Evolutionary conservation across 495 filamentous ascomycete species (phyloP), one percentile per base, ranked within the genome.

Genomic region (Penicillium soppii): DNA sequence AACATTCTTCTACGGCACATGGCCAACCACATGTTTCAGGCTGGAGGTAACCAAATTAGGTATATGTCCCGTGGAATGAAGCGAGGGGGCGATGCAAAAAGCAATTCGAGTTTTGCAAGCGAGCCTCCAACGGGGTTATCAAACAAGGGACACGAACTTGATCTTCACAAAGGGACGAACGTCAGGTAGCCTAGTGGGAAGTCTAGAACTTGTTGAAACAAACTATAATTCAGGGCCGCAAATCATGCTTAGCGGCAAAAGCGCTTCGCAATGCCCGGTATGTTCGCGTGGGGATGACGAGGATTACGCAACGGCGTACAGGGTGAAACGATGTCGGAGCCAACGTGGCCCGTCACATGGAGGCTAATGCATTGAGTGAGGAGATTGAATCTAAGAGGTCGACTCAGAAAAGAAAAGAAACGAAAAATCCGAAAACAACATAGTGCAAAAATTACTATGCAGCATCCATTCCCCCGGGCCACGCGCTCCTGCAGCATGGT

Each of bases 291-390:
- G 60, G 43, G 25, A 9, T 5, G 9, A 4, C 25, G n/a, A 32
- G 43, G 10, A 35, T 30, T 46, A 26, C 27, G 39, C 42, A 47
- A 47, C 40, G 43, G 43, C 57, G 50, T 53, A 33, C 50, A 57
- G 40, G 41, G 47, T 59, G 55, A 65, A 67, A 62, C 57, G 56
- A 66, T 55, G 51, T 69, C 48, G 61, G 55, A 56, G 44, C 53
- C 47, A 72, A 69, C 68, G 68, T 71, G 64, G 68, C 58, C 55
- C 61, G 68, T 72, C 65, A 53, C 62, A 65, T 66, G 59, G 54
- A 47, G 51, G 52, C 17, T 60, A 43, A 55, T 53, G 60, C 58
- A 61, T 47, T 57, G 51, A 50, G 42, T 39, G 51, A 61, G 49
- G 47, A 46, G 52, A 52, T 54, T 29, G 12, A 25, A 17, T 25